phyloP scores from a whole-genome alignment of 2,329 filamentous ascomycete genomes.

The Botrytis byssoidea region DNA sequence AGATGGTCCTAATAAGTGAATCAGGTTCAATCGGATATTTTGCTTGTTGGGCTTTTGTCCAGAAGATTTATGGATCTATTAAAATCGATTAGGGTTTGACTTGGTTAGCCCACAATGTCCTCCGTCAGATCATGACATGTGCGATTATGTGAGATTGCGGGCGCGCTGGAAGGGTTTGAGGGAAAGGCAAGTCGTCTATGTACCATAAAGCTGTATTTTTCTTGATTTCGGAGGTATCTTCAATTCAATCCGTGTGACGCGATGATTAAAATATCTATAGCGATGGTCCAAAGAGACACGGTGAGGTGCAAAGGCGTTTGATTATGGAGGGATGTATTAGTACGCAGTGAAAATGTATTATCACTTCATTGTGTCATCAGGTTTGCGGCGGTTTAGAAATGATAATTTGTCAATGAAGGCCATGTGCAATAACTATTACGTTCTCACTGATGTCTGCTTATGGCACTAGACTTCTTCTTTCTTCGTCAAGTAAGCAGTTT shows the following conservation, averaged over 20 bases:
- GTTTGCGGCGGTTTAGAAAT: neutral
- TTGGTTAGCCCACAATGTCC: neutral
- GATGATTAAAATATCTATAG: neutral
- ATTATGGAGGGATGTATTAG: neutral
- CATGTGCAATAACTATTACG: neutral
- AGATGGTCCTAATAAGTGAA: constrained; percentile 26
- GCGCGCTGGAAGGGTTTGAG: neutral
- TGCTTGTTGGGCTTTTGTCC: constrained; percentile 89
- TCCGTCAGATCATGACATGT: neutral
- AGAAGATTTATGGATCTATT: constrained; percentile 94
- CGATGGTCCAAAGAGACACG: neutral
- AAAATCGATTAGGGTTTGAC: constrained; percentile 73
- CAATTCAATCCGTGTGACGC: neutral
- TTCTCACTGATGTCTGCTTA: neutral
- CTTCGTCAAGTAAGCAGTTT: neutral
- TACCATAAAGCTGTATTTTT: constrained; percentile 6
- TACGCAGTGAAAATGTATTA: neutral
- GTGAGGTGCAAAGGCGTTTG: constrained; percentile 2
- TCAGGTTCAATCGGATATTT: constrained; percentile 93
- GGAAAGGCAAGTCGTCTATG: neutral
- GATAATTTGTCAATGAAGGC: neutral
- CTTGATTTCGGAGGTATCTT: neutral
- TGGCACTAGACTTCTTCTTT: too few relatives aligned
- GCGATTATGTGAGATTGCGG: neutral
- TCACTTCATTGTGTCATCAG: neutral